Evolutionary conservation across 306 rosid genomes (phyloP).

Genomic region (Castanea sativa): DNA sequence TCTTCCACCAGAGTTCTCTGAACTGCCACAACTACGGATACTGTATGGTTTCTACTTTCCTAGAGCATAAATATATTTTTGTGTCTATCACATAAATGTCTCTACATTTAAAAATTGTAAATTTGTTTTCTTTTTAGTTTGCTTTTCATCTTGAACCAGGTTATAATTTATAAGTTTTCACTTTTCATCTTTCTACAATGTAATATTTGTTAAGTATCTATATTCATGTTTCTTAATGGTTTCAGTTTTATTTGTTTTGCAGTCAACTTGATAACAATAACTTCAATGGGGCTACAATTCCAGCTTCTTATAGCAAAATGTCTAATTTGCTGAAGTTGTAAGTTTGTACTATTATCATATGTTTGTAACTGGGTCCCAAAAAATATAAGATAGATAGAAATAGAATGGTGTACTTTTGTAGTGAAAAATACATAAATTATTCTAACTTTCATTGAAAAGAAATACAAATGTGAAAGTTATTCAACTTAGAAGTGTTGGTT

Average conservation of each 20-base stretch:
- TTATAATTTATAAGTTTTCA: background rate
- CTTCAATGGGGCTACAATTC: conserved; percentile 40
- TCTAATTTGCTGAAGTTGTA: conserved; percentile 44
- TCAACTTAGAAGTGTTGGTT: too few species aligned
- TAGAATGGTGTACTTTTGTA: too few species aligned
- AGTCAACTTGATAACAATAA: conserved; percentile 56
- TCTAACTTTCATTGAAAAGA: too few species aligned
- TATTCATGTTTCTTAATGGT: background rate
- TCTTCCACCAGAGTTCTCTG: conserved; percentile 42
- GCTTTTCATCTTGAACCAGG: background rate
- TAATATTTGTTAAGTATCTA: background rate
- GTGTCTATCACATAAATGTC: background rate
- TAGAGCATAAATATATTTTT: background rate
- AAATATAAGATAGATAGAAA: too few species aligned
- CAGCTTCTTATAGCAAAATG: conserved; percentile 37
- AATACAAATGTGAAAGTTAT: too few species aligned
- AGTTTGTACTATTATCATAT: conserved; percentile 18
- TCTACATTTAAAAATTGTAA: too few species aligned
- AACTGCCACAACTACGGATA: conserved; percentile 21
- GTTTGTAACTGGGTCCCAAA: background rate
- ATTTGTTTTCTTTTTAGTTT: background rate
- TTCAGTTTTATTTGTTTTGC: conserved; percentile 10
- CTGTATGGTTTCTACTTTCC: conserved; percentile 30
- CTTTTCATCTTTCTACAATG: background rate
- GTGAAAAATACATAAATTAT: too few species aligned